Evolutionary conservation across 257 asterid species (phyloP).

Genomic region (Rehmannia glutinosa): DNA sequence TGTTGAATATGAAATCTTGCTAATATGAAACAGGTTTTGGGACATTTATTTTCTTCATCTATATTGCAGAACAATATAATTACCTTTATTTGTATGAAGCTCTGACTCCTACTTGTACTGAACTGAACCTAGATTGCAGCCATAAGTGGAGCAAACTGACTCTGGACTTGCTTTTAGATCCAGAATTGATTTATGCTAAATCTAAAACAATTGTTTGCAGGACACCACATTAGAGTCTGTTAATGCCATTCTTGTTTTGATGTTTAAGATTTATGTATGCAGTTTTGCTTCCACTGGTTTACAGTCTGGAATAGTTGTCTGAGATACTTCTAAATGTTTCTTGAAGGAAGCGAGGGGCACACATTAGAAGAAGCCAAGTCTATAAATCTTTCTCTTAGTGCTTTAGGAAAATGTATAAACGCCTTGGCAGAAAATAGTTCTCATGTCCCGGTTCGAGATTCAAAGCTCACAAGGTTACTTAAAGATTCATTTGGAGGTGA

Average conservation of each 20-base stretch:
- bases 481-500: constrained; percentile 99
- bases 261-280: constrained; percentile 10
- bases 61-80: not conserved
- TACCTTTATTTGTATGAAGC: not conserved
- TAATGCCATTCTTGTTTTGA: not conserved
- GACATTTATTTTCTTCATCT: not conserved
- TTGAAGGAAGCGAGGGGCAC: constrained; percentile 99
- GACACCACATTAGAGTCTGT: constrained; percentile 9
- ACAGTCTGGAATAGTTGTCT: constrained; percentile 14
- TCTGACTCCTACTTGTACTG: not conserved
- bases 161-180: constrained; percentile 3
- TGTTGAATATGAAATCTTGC: not conserved
- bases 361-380: constrained; percentile 98
- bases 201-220: not conserved
- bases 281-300: not conserved
- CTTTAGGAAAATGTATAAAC: constrained; percentile 97
- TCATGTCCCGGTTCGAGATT: constrained; percentile 98
- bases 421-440: constrained; percentile 98
- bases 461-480: constrained; percentile 93
- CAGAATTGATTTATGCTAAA: not conserved
- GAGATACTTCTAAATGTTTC: constrained; percentile 20
- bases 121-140: not conserved
- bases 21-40: not conserved
- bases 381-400: constrained; percentile 94
- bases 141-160: not conserved